Evolutionary conservation across 805 yeast genomes (phyloP).

Genomic region (Suhomyces kilbournensis): DNA sequence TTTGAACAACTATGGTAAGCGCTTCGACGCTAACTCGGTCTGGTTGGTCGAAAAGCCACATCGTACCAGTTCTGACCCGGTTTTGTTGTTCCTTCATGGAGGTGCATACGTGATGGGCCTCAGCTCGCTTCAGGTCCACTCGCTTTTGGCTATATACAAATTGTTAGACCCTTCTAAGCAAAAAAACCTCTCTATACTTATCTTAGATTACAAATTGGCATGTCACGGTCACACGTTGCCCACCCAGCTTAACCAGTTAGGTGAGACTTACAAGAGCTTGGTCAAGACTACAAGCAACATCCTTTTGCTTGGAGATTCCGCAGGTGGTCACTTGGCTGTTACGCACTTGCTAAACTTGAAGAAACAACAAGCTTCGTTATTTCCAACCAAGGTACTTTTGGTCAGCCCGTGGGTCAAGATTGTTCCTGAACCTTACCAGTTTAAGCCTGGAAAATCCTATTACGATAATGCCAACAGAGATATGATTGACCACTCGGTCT

Average conservation of each 20-base stretch:
- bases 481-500: slow-evolving; percentile 2
- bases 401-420: slow-evolving; percentile 42
- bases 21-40: slow-evolving; percentile 25
- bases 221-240: no score
- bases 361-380: slow-evolving; percentile 10
- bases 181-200: slow-evolving; percentile 9
- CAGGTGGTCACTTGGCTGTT: slow-evolving; percentile 39
- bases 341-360: slow-evolving; percentile 28
- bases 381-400: slow-evolving; percentile 26
- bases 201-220: slow-evolving; percentile 6
- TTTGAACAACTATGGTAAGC: slow-evolving; percentile 24
- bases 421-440: slow-evolving; percentile 18
- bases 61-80: slow-evolving; percentile 24
- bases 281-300: slow-evolving; percentile 18
- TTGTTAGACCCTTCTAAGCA: no score
- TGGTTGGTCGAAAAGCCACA: slow-evolving; percentile 34
- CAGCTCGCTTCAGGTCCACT: no score
- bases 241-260: no score
- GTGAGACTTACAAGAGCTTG: slow-evolving; percentile 8
- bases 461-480: slow-evolving; percentile 23
- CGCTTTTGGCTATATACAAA: slow-evolving; percentile 5
- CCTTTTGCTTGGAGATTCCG: slow-evolving; percentile 40
- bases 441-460: slow-evolving; percentile 30
- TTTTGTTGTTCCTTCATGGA: slow-evolving; percentile 37
- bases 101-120: slow-evolving; percentile 36